These are phyloP conservation scores for Aureobasidium namibiae DNA, from an alignment of 2,329 filamentous ascomycete species.

Conservation along the genomic window DNA sequence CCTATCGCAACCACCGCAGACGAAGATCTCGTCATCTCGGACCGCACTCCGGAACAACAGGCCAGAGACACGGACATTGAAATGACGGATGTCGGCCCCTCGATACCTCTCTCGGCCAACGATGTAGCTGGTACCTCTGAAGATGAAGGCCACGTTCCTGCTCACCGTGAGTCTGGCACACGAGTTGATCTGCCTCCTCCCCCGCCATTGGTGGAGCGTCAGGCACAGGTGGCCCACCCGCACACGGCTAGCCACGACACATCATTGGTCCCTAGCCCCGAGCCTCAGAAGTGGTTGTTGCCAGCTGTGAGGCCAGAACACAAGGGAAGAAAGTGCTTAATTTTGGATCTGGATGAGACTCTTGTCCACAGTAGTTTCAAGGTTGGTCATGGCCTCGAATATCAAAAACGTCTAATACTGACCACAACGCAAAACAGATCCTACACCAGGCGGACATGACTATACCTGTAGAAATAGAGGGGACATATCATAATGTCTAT, in stretches of 20 bases:
- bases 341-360: conserved; percentile 93
- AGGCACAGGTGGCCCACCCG: conserved; percentile 22
- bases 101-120: conserved; percentile 41
- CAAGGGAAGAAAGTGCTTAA: conserved; percentile 84
- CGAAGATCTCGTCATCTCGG: conserved; percentile 33
- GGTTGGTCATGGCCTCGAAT: conserved; percentile 42
- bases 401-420: background rate
- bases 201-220: conserved; percentile 41
- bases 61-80: conserved; percentile 48
- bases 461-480: conserved; percentile 97
- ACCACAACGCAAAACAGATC: conserved; percentile 55
- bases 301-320: conserved; percentile 74
- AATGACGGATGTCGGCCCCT: conserved; percentile 52
- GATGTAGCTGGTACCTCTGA: conserved; percentile 38
- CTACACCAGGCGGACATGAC: conserved; percentile 98
- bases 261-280: conserved; percentile 30
- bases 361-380: conserved; percentile 98
- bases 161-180: conserved; percentile 25
- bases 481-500: conserved; percentile 98
- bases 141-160: conserved; percentile 20
- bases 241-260: conserved; percentile 20
- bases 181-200: conserved; percentile 49
- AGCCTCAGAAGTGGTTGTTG: conserved; percentile 62
- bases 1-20: conserved; percentile 32
- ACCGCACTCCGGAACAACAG: conserved; percentile 42